phyloP scores from a whole-genome alignment of 2,329 filamentous ascomycete species.

The Penicillium sclerotiorum region DNA sequence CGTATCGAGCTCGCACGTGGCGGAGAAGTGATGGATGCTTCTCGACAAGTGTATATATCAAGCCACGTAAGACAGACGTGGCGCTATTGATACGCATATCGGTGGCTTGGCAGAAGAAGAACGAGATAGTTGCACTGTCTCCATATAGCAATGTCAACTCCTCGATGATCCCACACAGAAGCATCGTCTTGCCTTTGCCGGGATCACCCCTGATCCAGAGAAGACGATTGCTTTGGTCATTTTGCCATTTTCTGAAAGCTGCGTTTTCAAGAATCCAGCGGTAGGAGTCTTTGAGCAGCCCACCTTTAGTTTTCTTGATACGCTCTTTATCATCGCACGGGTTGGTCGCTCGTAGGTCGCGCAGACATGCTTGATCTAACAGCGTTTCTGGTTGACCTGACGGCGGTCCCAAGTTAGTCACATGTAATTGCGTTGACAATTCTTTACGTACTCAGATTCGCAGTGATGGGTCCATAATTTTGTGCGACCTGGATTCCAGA shows the following conservation, averaged over 20 bases:
- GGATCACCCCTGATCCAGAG: slow-evolving; percentile 9
- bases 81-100: too few species aligned
- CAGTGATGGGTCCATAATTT: background rate
- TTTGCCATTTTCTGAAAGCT: background rate
- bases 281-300: too few species aligned
- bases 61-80: too few species aligned
- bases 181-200: slow-evolving; percentile 8
- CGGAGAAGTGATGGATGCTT: background rate
- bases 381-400: too few species aligned
- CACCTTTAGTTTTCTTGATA: too few species aligned
- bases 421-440: background rate
- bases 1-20: background rate
- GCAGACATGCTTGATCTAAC: background rate
- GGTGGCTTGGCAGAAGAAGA: too few species aligned
- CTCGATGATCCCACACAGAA: slow-evolving; percentile 6
- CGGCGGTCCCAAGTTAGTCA: background rate
- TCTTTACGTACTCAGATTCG: slow-evolving; percentile 2
- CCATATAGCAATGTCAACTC: background rate
- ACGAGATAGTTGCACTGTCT: background rate
- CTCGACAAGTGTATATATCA: too few species aligned
- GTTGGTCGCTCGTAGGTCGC: background rate
- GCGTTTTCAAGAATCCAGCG: background rate
- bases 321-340: too few species aligned
- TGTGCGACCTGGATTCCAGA: background rate
- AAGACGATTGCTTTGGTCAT: background rate